phyloP scores from a whole-genome alignment of 305 asterid genomes.

The Fraxinus baroniana region DNA sequence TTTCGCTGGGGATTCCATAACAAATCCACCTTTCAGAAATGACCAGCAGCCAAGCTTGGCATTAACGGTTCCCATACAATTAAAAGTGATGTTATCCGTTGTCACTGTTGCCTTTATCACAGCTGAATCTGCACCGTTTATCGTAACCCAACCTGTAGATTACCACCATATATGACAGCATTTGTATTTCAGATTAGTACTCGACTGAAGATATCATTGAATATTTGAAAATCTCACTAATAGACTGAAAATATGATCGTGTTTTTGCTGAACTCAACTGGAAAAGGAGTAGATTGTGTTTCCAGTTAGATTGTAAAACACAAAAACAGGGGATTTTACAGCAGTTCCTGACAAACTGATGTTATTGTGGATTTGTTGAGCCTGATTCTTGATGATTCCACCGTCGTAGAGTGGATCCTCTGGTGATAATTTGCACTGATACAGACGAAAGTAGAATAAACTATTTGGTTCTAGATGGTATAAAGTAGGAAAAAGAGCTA shows the following conservation, averaged over 20 bases:
- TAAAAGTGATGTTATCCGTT: conserved; percentile 27
- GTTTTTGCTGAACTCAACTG: conserved; percentile 30
- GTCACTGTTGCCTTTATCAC: conserved; percentile 29
- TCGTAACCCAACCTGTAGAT: conserved; percentile 43
- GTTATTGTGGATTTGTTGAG: conserved; percentile 11
- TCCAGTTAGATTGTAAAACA: conserved; percentile 36
- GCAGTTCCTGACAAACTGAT: neutral
- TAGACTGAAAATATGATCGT: neutral
- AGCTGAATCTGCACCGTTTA: conserved; percentile 32
- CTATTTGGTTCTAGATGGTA: neutral
- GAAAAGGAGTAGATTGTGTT: conserved; percentile 40
- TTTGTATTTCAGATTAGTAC: neutral
- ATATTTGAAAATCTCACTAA: neutral
- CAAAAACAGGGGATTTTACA: conserved; percentile 23
- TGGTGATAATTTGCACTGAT: conserved; percentile 42
- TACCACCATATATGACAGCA: neutral
- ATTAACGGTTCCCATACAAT: conserved; percentile 36
- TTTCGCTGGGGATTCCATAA: conserved; percentile 28
- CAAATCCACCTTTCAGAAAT: conserved; percentile 48
- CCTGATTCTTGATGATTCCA: conserved; percentile 34
- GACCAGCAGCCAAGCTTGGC: conserved; percentile 49
- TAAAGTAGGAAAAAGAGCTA: neutral
- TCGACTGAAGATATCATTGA: neutral
- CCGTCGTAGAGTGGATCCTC: conserved; percentile 45
- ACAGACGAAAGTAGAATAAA: neutral